Conservation (phyloP, 305 asterid genomes). For the Fraxinus baroniana region DNA sequence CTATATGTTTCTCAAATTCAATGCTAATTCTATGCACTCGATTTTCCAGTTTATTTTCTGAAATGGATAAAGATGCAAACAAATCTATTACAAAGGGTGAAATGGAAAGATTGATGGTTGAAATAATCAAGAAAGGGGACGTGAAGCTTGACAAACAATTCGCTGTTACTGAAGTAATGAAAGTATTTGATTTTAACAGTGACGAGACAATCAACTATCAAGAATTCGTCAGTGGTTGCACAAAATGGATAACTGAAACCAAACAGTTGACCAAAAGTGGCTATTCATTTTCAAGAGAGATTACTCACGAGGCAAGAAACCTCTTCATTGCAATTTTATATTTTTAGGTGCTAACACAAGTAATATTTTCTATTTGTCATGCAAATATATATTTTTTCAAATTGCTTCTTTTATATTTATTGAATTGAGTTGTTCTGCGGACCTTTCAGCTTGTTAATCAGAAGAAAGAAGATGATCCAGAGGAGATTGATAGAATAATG, state of each 20-base stretch:
- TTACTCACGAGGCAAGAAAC: slow-evolving; percentile 43
- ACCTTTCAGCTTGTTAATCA: slow-evolving; percentile 28
- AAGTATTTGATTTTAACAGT: slow-evolving; percentile 32
- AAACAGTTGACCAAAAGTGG: slow-evolving; percentile 19
- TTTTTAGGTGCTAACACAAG: background rate
- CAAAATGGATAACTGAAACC: slow-evolving; percentile 40
- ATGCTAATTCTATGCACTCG: background rate
- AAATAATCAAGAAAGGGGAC: slow-evolving; percentile 37
- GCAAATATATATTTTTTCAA: background rate
- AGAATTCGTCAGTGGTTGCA: slow-evolving; percentile 49
- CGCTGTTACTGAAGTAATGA: slow-evolving; percentile 41
- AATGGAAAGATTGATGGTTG: slow-evolving; percentile 37
- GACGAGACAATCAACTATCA: slow-evolving; percentile 34
- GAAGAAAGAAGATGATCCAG: slow-evolving; percentile 33
- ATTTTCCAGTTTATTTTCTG: slow-evolving; percentile 41
- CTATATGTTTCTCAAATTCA: background rate
- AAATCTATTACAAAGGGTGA: slow-evolving; percentile 32
- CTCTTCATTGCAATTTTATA: background rate
- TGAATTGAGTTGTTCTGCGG: slow-evolving; percentile 26
- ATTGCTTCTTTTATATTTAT: background rate
- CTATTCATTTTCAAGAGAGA: slow-evolving; percentile 24
- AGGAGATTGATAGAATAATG: slow-evolving; percentile 38
- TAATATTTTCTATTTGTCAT: background rate
- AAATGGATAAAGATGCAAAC: slow-evolving; percentile 38
- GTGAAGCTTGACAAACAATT: slow-evolving; percentile 27